Evolutionary conservation across 2,329 filamentous ascomycete species (phyloP), one percentile per base, ranked within the genome.

Genomic region (Penicillium capsulatum): DNA sequence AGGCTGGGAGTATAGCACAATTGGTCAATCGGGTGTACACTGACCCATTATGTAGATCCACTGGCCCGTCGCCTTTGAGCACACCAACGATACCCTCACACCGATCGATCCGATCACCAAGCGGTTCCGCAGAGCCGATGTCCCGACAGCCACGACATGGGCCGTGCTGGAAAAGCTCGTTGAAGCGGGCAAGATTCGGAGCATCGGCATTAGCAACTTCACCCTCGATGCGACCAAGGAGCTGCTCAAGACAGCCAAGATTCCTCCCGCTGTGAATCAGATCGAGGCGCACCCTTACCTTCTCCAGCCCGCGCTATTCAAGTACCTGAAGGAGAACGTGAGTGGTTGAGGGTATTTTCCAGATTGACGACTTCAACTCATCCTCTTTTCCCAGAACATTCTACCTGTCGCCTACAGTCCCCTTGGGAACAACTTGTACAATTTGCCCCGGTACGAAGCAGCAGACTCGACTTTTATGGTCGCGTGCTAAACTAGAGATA

Each of bases 251-350:
- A 57, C 51, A 0, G 74, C 75, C n/a, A 72, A 65, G 27, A 69
- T 80, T 8, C 64, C 69, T 0, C 81, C 81, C 0, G 76, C 76
- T 2, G 73, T 77, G 41, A 84, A 84, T 61, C 80, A 84, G 60
- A 77, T 84, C 49, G 80, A 84, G 56, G 76, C 77, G 30, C 79
- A 84, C 56, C 79, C 80, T 0, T 83, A 81, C 57, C 67, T 84
- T 2, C 79, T 82, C 51, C 80, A 79, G 50, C 62, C 66, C 0
- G 64, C 71, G 3, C 64, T 84, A 6, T 55, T 78, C 2, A 61
- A 70, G 8, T 77, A 71, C 55, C 74, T 73, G 60, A 64, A 73
- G 28, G 61, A 67, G 26, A 73, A 80, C 50, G 70, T 70, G 39
- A 77, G 38, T 14, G 27, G 8, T 20, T 15, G 13, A 9, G 11